Conservation (phyloP, 768 basidiomycete genomes). For the Sistotremastrum niveocremeum region DNA sequence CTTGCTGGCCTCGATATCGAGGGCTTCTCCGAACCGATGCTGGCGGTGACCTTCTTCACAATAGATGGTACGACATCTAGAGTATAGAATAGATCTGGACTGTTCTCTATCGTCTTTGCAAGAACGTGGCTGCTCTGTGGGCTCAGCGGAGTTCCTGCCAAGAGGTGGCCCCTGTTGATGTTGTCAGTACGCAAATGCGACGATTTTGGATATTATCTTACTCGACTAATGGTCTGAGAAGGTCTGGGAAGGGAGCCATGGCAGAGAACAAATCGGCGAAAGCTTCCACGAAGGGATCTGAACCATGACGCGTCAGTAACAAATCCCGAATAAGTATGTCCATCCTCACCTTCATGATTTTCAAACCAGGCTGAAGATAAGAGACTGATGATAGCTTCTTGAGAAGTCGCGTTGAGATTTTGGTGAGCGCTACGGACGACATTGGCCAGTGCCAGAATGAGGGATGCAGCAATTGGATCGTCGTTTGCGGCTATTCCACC, state of each 20-base stretch:
- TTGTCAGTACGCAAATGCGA: conserved; percentile 3
- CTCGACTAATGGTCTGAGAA: conserved; percentile 55
- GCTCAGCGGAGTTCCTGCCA: conserved; percentile 55
- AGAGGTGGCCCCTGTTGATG: conserved; percentile 39
- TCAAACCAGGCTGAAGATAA: conserved; percentile 70
- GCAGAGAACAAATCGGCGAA: conserved; percentile 50
- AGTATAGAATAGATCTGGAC: conserved; percentile 49
- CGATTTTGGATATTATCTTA: conserved; percentile 22
- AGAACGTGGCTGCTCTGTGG: conserved; percentile 14
- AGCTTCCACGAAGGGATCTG: conserved; percentile 60
- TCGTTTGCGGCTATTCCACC: conserved; percentile 48
- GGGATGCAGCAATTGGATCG: conserved; percentile 56
- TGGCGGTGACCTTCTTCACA: conserved; percentile 60
- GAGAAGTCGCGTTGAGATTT: conserved; percentile 66
- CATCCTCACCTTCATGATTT: conserved; percentile 42
- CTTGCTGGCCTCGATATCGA: conserved; percentile 66
- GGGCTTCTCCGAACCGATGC: conserved; percentile 54
- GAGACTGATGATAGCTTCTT: conserved; percentile 61
- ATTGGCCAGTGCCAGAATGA: conserved; percentile 61
- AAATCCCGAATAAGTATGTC: conserved; percentile 2
- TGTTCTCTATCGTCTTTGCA: conserved; percentile 18
- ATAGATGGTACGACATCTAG: conserved; percentile 47
- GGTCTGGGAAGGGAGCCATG: conserved; percentile 46
- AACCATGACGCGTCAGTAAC: not conserved
- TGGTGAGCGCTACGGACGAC: conserved; percentile 58